Percentiles rank a stretch among this genome's conserved stretches.
Conservation (phyloP, 148 eudicot genomes). For the Camellia sinensis region DNA sequence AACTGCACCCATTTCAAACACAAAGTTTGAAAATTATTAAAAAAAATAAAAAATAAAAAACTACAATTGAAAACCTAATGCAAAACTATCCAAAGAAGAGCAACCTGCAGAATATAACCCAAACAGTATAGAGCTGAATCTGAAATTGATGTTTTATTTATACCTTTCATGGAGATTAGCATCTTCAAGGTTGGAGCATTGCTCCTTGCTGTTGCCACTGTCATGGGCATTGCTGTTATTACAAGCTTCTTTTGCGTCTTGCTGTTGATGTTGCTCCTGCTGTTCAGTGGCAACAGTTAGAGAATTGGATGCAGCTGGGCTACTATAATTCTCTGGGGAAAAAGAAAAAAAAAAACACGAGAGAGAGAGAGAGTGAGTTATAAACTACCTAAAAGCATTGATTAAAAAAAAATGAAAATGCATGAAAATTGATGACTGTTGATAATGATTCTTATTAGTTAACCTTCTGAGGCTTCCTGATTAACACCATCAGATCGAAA, state of each 20-base stretch:
- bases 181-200: conserved; percentile 27
- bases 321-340: conserved; percentile 33
- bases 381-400: neutral
- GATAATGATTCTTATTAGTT: neutral
- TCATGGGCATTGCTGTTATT: conserved; percentile 26
- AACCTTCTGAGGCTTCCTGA: conserved; percentile 54
- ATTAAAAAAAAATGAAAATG: no score
- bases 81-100: neutral
- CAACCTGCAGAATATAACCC: neutral
- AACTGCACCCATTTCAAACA: conserved; percentile 37
- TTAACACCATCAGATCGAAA: conserved; percentile 25
- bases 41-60: neutral
- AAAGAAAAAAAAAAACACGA: conserved; percentile 1
- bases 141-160: neutral
- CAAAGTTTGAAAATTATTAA: no score
- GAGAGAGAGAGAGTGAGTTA: neutral
- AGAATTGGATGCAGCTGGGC: conserved; percentile 19
- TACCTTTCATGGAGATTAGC: conserved; percentile 63
- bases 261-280: conserved; percentile 23
- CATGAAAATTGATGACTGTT: neutral
- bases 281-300: conserved; percentile 30
- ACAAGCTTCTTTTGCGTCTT: conserved; percentile 32
- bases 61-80: neutral
- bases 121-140: neutral
- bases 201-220: conserved; percentile 28